Conservation (phyloP, 2,329 filamentous ascomycete genomes). For the Fusarium decemcellulare region DNA sequence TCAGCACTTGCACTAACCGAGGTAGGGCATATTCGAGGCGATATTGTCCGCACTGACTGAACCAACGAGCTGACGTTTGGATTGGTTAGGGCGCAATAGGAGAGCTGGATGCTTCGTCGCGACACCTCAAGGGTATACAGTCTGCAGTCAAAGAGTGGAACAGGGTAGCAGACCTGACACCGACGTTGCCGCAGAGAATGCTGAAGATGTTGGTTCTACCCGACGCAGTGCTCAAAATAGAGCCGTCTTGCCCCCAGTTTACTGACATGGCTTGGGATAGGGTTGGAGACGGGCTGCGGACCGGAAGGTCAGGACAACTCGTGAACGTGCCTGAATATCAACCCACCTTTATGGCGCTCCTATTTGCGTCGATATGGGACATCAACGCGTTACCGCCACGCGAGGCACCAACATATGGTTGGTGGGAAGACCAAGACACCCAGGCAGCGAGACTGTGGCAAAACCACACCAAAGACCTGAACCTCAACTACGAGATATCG, state of each 20-base stretch:
- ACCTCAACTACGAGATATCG: conserved; percentile 56
- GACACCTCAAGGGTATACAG: conserved; percentile 58
- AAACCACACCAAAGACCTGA: conserved; percentile 52
- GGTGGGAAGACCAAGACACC: conserved; percentile 54
- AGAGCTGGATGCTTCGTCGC: conserved; percentile 59
- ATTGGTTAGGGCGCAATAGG: conserved; percentile 57
- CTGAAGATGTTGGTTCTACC: conserved; percentile 48
- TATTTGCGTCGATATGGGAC: conserved; percentile 61
- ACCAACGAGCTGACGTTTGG: conserved; percentile 19
- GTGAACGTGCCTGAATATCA: conserved; percentile 59
- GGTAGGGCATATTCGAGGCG: conserved; percentile 46
- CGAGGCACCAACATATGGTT: conserved; percentile 54
- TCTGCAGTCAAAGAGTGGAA: conserved; percentile 44
- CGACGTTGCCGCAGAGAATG: conserved; percentile 59
- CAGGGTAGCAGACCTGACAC: conserved; percentile 26
- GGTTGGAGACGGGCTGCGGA: conserved; percentile 58
- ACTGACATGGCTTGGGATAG: conserved; percentile 43
- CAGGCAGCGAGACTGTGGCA: conserved; percentile 55
- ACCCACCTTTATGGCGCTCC: conserved; percentile 61
- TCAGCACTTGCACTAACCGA: conserved; percentile 61
- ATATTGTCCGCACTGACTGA: conserved; percentile 1
- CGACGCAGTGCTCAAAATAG: neutral
- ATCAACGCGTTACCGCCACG: conserved; percentile 52
- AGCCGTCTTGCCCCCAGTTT: conserved; percentile 8
- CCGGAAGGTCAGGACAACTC: conserved; percentile 55